Evolutionary conservation across 345 rosid species (phyloP), one percentile per base, ranked within the genome.

Genomic region (Pugionium cornutum): DNA sequence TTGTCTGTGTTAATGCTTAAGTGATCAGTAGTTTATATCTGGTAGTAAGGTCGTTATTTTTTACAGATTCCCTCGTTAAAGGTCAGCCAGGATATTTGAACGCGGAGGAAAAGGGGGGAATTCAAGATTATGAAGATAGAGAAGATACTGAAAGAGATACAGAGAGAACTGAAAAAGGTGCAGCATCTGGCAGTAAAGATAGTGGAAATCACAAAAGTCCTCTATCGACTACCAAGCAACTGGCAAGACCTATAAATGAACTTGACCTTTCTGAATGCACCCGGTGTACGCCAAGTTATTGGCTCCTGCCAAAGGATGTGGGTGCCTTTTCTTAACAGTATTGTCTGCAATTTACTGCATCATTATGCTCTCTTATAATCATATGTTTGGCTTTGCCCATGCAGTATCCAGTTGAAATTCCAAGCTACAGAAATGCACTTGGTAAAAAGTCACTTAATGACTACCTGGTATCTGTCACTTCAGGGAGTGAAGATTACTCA

Each of bases 401-500:
- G 78, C 95, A 94, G 99, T 89, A 88, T 69, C 85, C 76, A 53
- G 82, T 84, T 76, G 95, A 91, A 76, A 69, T 78, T 28, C 88
- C 83, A 66, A 89, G 96, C 76, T 86, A 91, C 73, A 88, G 91
- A 78, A 83, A 92, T 54, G 76, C 75, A 58, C 82, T 87, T 75
- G 99, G 92, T 71, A 78, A 68, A 75, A 80, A 81, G 78, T 83
- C 89, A 58, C 84, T 95, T 70, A 95, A 95, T 83, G 96, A 91
- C 78, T 79, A 82, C 83, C 88, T 95, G 86, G 96, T 91, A 47
- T 90, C 97, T 65, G 96, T 90, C 46, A 88, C 99, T 68, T 94
- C 97, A 55, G 97, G 99, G 73, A 95, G 99, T 85, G 99, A 91
- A 78, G 97, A 91, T 83, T 87, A 88, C 85, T 85, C 99, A 57